Percentiles rank a stretch among this genome's conserved stretches.
Conservation (phyloP, 371 early-diverging fungal species). For the Chytridium lagenaria region DNA sequence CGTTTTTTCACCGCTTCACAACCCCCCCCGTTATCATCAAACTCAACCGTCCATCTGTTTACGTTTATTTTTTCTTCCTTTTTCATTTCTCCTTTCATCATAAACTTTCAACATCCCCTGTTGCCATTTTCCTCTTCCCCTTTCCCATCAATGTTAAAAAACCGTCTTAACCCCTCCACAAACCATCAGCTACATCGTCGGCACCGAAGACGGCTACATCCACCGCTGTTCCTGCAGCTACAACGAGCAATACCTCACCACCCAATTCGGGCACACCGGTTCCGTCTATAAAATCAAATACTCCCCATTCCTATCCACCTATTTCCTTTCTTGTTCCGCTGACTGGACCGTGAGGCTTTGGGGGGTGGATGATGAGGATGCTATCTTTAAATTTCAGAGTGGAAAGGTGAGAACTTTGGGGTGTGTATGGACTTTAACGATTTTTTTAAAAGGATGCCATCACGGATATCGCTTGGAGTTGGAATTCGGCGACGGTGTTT, state of each 20-base stretch:
- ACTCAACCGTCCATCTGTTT: no score
- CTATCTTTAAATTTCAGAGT: constrained; percentile 56
- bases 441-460: constrained; percentile 61
- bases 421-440: no score
- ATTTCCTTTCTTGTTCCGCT: constrained; percentile 52
- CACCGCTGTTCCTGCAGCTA: constrained; percentile 62
- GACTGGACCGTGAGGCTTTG: constrained; percentile 64
- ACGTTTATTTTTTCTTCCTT: no score
- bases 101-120: no score
- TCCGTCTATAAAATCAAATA: constrained; percentile 57
- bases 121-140: no score
- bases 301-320: constrained; percentile 55
- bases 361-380: constrained; percentile 53
- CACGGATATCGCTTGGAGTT: constrained; percentile 60
- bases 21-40: no score
- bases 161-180: background rate
- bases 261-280: constrained; percentile 58
- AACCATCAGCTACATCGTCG: constrained; percentile 54
- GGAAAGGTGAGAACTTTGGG: constrained; percentile 53
- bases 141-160: background rate
- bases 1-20: no score
- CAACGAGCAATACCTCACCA: constrained; percentile 61
- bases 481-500: constrained; percentile 53
- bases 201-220: constrained; percentile 62
- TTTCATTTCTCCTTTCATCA: no score